These are phyloP conservation scores for Metschnikowia borealis DNA, from an alignment of 805 yeast species.

Conservation along the genomic window DNA sequence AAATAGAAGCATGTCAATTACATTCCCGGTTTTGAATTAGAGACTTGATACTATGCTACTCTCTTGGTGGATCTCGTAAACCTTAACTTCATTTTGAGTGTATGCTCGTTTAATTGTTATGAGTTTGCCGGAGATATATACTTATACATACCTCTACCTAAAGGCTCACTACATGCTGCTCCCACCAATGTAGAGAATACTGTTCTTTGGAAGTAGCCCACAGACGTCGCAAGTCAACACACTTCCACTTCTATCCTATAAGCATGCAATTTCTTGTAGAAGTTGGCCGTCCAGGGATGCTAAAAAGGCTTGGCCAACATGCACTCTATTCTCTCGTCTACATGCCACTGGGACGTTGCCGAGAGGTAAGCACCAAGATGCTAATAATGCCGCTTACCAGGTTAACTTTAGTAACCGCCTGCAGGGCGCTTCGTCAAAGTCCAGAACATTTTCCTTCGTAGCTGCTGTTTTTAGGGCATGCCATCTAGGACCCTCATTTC, in stretches of 20 bases:
- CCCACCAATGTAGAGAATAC: no score
- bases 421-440: background rate
- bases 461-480: background rate
- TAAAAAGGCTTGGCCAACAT: background rate
- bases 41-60: background rate
- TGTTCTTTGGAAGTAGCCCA: no score
- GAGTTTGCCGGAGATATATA: no score
- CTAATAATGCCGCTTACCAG: background rate
- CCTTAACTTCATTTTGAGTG: background rate
- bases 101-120: background rate
- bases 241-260: background rate
- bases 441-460: background rate
- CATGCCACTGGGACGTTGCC: background rate
- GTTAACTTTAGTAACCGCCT: background rate
- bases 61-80: background rate
- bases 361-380: background rate
- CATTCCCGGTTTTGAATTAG: background rate
- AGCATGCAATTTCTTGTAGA: background rate
- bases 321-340: background rate
- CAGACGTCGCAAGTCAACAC: no score
- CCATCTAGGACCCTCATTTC: background rate
- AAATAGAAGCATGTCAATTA: background rate
- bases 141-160: no score
- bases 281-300: background rate
- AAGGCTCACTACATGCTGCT: no score